A percentile compares a stretch with the other conserved stretches of the same genome.
Evolutionary conservation across 257 asterid species (phyloP).

Genomic region (Gardenia jasminoides): DNA sequence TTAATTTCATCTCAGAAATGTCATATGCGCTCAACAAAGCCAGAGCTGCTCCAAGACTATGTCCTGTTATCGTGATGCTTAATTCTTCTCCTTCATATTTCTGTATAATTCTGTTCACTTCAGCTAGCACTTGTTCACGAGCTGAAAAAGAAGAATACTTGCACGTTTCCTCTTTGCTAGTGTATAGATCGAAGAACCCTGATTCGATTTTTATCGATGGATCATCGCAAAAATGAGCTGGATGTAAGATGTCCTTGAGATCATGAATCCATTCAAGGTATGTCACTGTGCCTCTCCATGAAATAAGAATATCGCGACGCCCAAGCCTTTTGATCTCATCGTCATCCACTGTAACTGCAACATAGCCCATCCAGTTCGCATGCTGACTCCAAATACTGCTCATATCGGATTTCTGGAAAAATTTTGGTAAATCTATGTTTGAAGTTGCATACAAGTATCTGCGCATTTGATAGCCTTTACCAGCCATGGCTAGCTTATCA

Average conservation of each 20-base stretch:
- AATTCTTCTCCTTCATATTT: slow-evolving; percentile 56
- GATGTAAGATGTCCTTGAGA: slow-evolving; percentile 63
- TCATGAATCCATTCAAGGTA: slow-evolving; percentile 86
- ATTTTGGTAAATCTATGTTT: slow-evolving; percentile 67
- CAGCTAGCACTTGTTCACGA: slow-evolving; percentile 69
- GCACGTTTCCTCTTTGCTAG: slow-evolving; percentile 51
- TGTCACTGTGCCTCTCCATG: slow-evolving; percentile 88
- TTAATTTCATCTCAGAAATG: slow-evolving; percentile 53
- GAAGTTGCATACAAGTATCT: slow-evolving; percentile 69
- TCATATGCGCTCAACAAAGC: slow-evolving; percentile 73
- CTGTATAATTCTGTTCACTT: slow-evolving; percentile 53
- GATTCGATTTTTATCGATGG: slow-evolving; percentile 65
- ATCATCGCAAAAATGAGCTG: slow-evolving; percentile 69
- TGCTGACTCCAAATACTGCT: slow-evolving; percentile 70
- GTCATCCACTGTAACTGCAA: slow-evolving; percentile 59
- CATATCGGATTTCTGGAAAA: slow-evolving; percentile 52
- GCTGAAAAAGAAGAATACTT: slow-evolving; percentile 57
- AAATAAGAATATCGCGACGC: slow-evolving; percentile 62
- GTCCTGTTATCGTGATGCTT: slow-evolving; percentile 75
- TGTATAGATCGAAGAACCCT: slow-evolving; percentile 75
- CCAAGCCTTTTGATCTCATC: slow-evolving; percentile 58
- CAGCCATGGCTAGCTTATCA: slow-evolving; percentile 48
- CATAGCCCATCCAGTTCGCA: slow-evolving; percentile 87
- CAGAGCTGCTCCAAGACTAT: slow-evolving; percentile 78
- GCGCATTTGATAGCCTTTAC: slow-evolving; percentile 55